These are phyloP conservation scores for Exophiala mesophila DNA, from an alignment of 2,329 filamentous ascomycete genomes.

Conservation along the genomic window DNA sequence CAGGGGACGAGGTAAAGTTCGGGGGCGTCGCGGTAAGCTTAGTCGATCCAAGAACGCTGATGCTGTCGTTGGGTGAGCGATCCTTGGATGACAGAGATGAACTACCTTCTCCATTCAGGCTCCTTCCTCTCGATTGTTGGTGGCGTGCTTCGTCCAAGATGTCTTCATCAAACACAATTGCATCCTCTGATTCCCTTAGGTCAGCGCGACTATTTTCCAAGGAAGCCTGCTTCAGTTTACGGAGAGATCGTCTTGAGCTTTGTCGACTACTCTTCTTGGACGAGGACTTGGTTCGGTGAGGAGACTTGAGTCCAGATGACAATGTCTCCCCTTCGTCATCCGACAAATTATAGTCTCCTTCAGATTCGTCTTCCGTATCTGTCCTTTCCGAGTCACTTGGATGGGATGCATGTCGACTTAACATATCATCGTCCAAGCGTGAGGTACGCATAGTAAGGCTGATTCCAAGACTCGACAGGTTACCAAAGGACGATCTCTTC, in stretches of 20 bases:
- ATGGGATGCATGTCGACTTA: constrained; percentile 45
- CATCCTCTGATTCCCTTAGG: constrained; percentile 1
- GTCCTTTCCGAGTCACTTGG: constrained; percentile 45
- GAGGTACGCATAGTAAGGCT: constrained; percentile 73
- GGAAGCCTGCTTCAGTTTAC: constrained; percentile 6
- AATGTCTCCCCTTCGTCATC: constrained; percentile 31
- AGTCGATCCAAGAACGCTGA: constrained; percentile 5
- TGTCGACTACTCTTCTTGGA: constrained; percentile 25
- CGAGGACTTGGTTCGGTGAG: constrained; percentile 10
- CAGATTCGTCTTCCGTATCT: constrained; percentile 27
- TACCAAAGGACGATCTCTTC: constrained; percentile 46
- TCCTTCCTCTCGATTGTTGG: constrained; percentile 5
- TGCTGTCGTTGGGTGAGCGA: constrained; percentile 2
- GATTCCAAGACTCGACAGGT: constrained; percentile 52
- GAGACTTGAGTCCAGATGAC: constrained; percentile 3
- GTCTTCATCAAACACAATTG: constrained; percentile 13
- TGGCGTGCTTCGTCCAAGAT: constrained; percentile 1
- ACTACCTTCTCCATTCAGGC: not conserved
- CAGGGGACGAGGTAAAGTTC: constrained; percentile 67
- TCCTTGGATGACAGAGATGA: not conserved
- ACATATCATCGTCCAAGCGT: constrained; percentile 59
- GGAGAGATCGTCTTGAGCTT: constrained; percentile 19
- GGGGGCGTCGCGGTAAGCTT: constrained; percentile 43
- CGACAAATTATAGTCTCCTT: constrained; percentile 30
- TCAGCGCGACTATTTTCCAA: constrained; percentile 3